These are phyloP conservation scores for Tripterygium wilfordii DNA, from an alignment of 177 flowering plant genomes.

Conservation along the genomic window DNA sequence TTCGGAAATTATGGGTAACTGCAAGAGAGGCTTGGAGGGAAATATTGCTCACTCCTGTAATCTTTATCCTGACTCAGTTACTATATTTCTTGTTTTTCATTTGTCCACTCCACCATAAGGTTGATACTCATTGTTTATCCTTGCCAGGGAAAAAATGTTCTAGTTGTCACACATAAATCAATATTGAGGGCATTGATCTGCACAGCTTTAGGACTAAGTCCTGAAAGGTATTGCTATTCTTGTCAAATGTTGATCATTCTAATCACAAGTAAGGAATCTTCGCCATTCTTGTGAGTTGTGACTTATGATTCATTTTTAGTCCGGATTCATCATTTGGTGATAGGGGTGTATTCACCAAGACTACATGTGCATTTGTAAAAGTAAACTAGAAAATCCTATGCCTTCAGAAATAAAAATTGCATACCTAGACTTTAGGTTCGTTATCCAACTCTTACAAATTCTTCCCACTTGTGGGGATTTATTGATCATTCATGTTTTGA, in stretches of 20 bases:
- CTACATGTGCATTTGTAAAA: no score
- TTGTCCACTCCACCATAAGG: no score
- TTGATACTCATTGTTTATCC: no score
- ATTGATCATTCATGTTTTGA: no score
- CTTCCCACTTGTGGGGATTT: no score
- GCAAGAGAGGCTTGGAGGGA: constrained; percentile 65
- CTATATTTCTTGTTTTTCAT: neutral
- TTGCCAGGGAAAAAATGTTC: constrained; percentile 59
- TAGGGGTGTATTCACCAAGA: no score
- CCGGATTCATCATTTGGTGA: no score
- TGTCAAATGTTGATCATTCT: neutral
- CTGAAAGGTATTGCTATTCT: constrained; percentile 48
- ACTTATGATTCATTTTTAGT: neutral
- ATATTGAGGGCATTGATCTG: constrained; percentile 69
- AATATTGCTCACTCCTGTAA: constrained; percentile 56
- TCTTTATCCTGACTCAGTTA: constrained; percentile 6
- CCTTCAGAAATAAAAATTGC: no score
- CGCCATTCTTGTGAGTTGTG: neutral
- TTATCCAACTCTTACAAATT: no score
- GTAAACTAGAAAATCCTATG: no score
- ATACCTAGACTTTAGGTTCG: no score
- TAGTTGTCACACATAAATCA: constrained; percentile 75
- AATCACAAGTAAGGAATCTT: neutral
- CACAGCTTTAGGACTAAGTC: constrained; percentile 65
- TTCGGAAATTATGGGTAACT: constrained; percentile 44